These are phyloP conservation scores for Populus simonii DNA, from an alignment of 345 rosid genomes.

Conservation along the genomic window DNA sequence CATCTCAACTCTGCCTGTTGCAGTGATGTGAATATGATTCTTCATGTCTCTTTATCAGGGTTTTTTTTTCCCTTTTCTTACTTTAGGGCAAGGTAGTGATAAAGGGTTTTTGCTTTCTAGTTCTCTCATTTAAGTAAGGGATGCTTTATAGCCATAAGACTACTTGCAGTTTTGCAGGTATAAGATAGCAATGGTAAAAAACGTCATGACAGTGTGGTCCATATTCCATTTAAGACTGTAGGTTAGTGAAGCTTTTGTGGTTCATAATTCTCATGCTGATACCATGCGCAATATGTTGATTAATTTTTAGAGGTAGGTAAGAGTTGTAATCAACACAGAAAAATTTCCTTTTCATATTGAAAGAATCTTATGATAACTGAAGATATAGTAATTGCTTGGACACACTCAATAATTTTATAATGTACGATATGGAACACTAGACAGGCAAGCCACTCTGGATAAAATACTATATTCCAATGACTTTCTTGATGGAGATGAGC, in stretches of 20 bases:
- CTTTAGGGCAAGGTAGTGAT: not conserved
- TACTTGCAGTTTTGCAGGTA: not conserved
- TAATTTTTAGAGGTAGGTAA: slow-evolving; percentile 20
- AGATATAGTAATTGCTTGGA: not conserved
- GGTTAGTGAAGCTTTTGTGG: slow-evolving; percentile 11
- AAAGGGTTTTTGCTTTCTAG: not conserved
- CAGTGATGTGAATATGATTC: not conserved
- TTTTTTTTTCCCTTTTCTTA: not conserved
- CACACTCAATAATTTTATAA: not conserved
- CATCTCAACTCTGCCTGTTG: not conserved
- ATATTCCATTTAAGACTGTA: not conserved
- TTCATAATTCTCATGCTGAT: not conserved
- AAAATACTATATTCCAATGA: slow-evolving; percentile 18
- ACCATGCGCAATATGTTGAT: not conserved
- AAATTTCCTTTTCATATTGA: slow-evolving; percentile 1
- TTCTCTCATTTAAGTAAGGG: not conserved
- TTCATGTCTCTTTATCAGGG: not conserved
- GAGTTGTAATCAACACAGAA: slow-evolving; percentile 9
- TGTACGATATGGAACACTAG: not conserved
- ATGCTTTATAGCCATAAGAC: not conserved
- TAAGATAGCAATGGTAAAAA: not conserved
- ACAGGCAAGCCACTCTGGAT: slow-evolving; percentile 32
- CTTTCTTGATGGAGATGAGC: slow-evolving; percentile 6
- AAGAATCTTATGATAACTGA: not conserved
- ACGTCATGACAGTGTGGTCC: slow-evolving; percentile 18